Conservation (phyloP, 768 basidiomycete genomes). For the Phaeotremella skinneri region DNA sequence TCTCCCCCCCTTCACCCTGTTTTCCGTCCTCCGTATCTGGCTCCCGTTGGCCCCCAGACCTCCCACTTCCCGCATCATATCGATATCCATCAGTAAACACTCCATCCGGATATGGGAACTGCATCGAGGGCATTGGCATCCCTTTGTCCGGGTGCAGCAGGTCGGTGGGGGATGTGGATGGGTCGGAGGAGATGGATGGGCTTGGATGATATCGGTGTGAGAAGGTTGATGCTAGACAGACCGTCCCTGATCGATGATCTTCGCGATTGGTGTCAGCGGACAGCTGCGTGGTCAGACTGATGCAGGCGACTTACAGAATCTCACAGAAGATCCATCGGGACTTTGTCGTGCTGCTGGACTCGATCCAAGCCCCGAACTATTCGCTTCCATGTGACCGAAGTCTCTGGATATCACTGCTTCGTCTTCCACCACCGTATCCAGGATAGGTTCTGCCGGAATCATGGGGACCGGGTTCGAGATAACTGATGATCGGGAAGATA, state of each 20-base stretch:
- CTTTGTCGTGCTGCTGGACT: not conserved
- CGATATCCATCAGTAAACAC: not conserved
- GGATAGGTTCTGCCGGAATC: too few species aligned
- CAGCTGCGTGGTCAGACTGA: not conserved
- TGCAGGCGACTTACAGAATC: constrained; percentile 3
- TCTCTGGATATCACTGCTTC: too few species aligned
- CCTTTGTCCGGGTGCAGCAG: not conserved
- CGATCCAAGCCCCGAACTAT: too few species aligned
- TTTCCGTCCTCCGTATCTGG: too few species aligned
- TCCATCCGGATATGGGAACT: not conserved
- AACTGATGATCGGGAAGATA: not conserved
- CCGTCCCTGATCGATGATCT: constrained; percentile 3
- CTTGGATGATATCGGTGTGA: not conserved
- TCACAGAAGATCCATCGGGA: not conserved
- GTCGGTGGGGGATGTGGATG: not conserved
- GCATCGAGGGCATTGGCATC: not conserved
- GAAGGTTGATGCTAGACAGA: constrained; percentile 7
- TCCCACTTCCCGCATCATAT: not conserved
- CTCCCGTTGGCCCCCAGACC: not conserved
- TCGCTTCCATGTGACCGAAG: not conserved
- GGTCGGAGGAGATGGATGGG: too few species aligned
- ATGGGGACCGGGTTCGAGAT: not conserved
- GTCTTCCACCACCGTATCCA: not conserved
- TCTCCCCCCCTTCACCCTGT: too few species aligned
- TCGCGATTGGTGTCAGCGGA: too few species aligned